phyloP scores from a whole-genome alignment of 2,329 filamentous ascomycete species.

The Pseudocercospora macadamiae region DNA sequence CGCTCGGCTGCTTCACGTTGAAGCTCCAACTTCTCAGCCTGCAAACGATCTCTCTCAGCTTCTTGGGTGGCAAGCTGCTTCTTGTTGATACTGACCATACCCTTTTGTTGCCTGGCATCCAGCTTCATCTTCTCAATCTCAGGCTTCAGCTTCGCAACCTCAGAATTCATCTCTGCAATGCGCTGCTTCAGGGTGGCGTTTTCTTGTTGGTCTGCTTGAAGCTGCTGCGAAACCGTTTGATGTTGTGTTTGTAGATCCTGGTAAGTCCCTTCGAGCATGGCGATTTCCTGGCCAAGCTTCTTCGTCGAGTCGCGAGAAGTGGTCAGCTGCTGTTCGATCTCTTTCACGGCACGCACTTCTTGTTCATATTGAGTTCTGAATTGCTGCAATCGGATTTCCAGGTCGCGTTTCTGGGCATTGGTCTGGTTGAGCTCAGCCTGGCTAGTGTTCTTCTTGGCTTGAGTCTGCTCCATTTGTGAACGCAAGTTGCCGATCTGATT shows the following conservation, averaged over 20 bases:
- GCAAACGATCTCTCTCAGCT: slow-evolving; percentile 83
- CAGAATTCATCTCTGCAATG: slow-evolving; percentile 79
- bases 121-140: slow-evolving; percentile 91
- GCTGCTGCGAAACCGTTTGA: slow-evolving; percentile 69
- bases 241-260: slow-evolving; percentile 84
- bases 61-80: slow-evolving; percentile 93
- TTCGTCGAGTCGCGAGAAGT: slow-evolving; percentile 77
- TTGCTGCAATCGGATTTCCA: slow-evolving; percentile 85
- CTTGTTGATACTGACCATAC: slow-evolving; percentile 95
- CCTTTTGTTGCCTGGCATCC: slow-evolving; percentile 92
- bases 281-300: slow-evolving; percentile 81
- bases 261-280: slow-evolving; percentile 77
- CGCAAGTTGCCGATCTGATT: slow-evolving; percentile 91
- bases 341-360: slow-evolving; percentile 83
- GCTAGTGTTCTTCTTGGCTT: slow-evolving; percentile 74
- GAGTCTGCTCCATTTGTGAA: slow-evolving; percentile 92
- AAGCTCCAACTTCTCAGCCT: slow-evolving; percentile 74
- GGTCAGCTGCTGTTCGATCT: slow-evolving; percentile 80
- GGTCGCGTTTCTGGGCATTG: slow-evolving; percentile 85
- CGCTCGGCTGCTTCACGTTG: slow-evolving; percentile 52
- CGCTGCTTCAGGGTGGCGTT: slow-evolving; percentile 84
- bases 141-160: slow-evolving; percentile 82
- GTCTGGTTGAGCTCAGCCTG: slow-evolving; percentile 83
- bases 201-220: slow-evolving; percentile 87
- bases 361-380: slow-evolving; percentile 89